Percentiles rank a stretch among this genome's conserved stretches.
These are phyloP conservation scores for Tardiomyces depauwii DNA, from an alignment of 1,139 yeast genomes.

Conservation along the genomic window DNA sequence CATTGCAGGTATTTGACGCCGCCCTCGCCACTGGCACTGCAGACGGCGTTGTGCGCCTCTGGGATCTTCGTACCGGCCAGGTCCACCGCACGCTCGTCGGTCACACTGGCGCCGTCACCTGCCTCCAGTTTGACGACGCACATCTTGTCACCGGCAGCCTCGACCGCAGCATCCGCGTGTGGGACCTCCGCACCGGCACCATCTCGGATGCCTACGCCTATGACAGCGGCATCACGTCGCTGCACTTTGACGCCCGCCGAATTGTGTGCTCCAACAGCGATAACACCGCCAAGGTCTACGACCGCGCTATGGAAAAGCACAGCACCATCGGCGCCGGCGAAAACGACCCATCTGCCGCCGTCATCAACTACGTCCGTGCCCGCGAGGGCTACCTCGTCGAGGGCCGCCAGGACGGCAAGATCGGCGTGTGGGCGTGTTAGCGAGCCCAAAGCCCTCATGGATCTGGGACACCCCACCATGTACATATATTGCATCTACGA, in stretches of 20 bases:
- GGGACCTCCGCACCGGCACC: conserved; percentile 64
- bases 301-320: conserved; percentile 40
- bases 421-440: conserved; percentile 48
- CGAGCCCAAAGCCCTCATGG: neutral
- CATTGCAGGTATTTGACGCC: conserved; percentile 55
- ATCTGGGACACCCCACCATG: neutral
- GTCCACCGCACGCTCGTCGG: conserved; percentile 57
- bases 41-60: conserved; percentile 61
- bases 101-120: conserved; percentile 59
- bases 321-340: conserved; percentile 39
- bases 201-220: conserved; percentile 50
- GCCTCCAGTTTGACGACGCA: conserved; percentile 55
- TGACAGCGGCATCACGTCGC: conserved; percentile 37
- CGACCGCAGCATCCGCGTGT: conserved; percentile 53
- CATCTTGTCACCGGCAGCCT: conserved; percentile 53
- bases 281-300: conserved; percentile 41
- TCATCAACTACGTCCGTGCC: conserved; percentile 35
- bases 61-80: conserved; percentile 66
- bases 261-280: conserved; percentile 43
- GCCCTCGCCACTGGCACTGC: conserved; percentile 69
- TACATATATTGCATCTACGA: neutral
- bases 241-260: conserved; percentile 45
- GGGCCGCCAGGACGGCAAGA: conserved; percentile 46
- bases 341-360: conserved; percentile 19
- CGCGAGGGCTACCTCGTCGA: conserved; percentile 54